phyloP scores from a whole-genome alignment of 495 filamentous ascomycete species.

The Xylaria grammica region DNA sequence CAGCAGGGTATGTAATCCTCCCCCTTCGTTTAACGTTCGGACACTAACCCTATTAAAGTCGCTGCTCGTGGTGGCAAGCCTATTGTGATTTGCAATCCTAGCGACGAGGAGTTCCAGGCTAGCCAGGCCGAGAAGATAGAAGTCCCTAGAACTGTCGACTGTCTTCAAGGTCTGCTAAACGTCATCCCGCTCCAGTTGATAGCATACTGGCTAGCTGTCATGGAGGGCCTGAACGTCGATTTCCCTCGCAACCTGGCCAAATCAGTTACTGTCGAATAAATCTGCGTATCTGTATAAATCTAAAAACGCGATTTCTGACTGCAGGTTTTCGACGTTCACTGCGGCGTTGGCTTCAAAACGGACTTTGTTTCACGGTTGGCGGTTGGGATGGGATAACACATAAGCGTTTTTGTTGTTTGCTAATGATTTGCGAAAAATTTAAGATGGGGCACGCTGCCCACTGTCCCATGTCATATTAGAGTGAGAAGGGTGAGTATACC shows the following conservation, averaged over 20 bases:
- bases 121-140: constrained; percentile 95
- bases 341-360: constrained; percentile 33
- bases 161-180: constrained; percentile 93
- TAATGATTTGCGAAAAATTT: constrained; percentile 27
- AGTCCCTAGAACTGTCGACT: constrained; percentile 93
- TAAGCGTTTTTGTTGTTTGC: constrained; percentile 29
- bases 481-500: constrained; percentile 16
- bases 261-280: constrained; percentile 97
- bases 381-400: constrained; percentile 32
- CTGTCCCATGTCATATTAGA: constrained; percentile 12
- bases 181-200: constrained; percentile 98
- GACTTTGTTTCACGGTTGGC: constrained; percentile 29
- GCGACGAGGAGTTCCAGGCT: constrained; percentile 85
- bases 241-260: constrained; percentile 98
- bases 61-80: constrained; percentile 92
- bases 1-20: constrained; percentile 76
- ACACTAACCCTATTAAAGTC: constrained; percentile 55
- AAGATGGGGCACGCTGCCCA: constrained; percentile 21
- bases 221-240: constrained; percentile 94
- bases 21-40: neutral
- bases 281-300: constrained; percentile 19
- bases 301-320: constrained; percentile 17
- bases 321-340: constrained; percentile 26
- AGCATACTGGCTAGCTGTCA: constrained; percentile 97
- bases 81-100: constrained; percentile 96